Base-by-base conservation (phyloP, 2,329 filamentous ascomycete species). In the Trematosphaeria pertusa region DNA sequence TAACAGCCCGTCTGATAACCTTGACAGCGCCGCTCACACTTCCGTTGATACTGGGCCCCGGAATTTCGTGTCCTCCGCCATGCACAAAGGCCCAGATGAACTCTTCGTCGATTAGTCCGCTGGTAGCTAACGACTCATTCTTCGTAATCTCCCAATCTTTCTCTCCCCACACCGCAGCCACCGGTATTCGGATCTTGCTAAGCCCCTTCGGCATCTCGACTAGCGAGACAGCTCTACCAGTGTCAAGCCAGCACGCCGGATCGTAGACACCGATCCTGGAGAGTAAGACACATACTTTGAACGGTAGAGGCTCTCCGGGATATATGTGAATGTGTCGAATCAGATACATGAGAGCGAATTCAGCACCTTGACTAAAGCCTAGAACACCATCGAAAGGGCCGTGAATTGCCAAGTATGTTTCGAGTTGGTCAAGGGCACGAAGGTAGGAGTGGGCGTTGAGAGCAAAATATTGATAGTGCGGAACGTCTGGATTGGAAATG, bases 351-450 rank as follows among this genome's bases (percentile, higher is more conserved):
- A 39, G 22, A 26, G 37, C 9, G 4, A 39, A 10, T 28, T 22
- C 37, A 4, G 37, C 37, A 11, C 37, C 37, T 39, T 39, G 37
- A 14, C 37, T 39, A 15, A 39, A 39, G 12, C 37, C 37, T n/a
- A 39, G 15, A 11, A 39, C 18, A 14, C 37, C 21, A 17, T 39
- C 37, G 17, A 39, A 39, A 28, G 37, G 37, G 17, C 37, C 37
- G 19, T 39, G 10, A 12, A 20, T 17, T 26, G 24, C 9, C 20
- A 39, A 26, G 37, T 39, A 39, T 14, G 12, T 14, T 6, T 39
- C 37, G 10, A 39, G 21, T 6, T 9, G n/a, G 5, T 30, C 10
- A 12, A 39, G 18, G 9, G 22, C 37, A 3, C 17, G 22, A 12
- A 39, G 11, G 26, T 28, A 39, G 10, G 37, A 26, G 8, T 14